Evolutionary conservation across 1,284 basidiomycete species (phyloP).

Genomic region (Boletus sp.): DNA sequence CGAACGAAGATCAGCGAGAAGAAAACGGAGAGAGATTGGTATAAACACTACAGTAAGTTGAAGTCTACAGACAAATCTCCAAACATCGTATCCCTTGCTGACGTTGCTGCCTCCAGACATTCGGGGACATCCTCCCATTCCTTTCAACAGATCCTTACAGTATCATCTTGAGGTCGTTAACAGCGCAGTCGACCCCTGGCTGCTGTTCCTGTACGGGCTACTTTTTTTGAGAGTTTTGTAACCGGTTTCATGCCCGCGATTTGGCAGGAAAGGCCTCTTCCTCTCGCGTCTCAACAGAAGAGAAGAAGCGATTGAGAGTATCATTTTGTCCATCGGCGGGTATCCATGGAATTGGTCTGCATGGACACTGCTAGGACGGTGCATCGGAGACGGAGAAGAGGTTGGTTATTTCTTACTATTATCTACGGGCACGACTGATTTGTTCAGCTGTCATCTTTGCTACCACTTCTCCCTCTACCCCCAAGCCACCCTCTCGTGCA

Average conservation of each 20-base stretch:
- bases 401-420: slow-evolving; percentile 41
- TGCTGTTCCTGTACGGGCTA: slow-evolving; percentile 70
- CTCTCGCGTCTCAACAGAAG: slow-evolving; percentile 75
- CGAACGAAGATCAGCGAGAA: slow-evolving; percentile 60
- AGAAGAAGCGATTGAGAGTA: slow-evolving; percentile 83
- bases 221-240: slow-evolving; percentile 6
- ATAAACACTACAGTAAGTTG: slow-evolving; percentile 65
- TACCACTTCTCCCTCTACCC: slow-evolving; percentile 64
- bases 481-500: slow-evolving; percentile 72
- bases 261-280: slow-evolving; percentile 72
- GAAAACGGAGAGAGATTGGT: slow-evolving; percentile 67
- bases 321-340: slow-evolving; percentile 73
- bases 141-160: slow-evolving; percentile 63
- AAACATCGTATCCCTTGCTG: background rate
- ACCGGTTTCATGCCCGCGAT: slow-evolving; percentile 2
- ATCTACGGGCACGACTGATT: slow-evolving; percentile 11
- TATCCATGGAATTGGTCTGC: slow-evolving; percentile 97
- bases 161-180: slow-evolving; percentile 60
- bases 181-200: slow-evolving; percentile 73
- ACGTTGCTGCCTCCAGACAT: slow-evolving; percentile 48
- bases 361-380: slow-evolving; percentile 81
- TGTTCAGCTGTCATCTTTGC: slow-evolving; percentile 59
- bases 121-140: slow-evolving; percentile 68
- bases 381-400: slow-evolving; percentile 89
- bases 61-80: background rate